phyloP scores from a whole-genome alignment of 129 eudicot species.

The Saposhnikovia divaricata region DNA sequence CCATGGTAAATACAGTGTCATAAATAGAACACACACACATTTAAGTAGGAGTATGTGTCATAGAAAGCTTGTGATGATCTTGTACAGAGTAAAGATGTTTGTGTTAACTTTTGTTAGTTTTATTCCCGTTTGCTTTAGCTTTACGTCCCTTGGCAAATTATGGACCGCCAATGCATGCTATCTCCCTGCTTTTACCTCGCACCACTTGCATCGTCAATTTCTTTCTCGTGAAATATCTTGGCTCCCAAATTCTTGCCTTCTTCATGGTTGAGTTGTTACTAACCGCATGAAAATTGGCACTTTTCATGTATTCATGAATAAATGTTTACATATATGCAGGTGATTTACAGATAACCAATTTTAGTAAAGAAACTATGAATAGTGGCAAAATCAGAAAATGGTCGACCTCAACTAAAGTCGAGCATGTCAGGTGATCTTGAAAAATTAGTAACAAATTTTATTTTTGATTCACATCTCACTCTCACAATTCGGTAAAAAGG shows the following conservation, averaged over 20 bases:
- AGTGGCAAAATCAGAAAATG: too few relatives aligned
- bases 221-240: background rate
- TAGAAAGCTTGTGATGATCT: constrained; percentile 3
- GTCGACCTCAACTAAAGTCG: too few relatives aligned
- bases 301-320: background rate
- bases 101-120: background rate
- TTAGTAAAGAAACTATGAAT: too few relatives aligned
- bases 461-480: too few relatives aligned
- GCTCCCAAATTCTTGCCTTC: background rate
- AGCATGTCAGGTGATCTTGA: too few relatives aligned
- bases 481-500: too few relatives aligned
- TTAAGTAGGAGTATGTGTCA: background rate
- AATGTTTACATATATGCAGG: background rate
- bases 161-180: background rate
- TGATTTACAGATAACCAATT: background rate
- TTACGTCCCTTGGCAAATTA: background rate
- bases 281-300: background rate
- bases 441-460: too few relatives aligned
- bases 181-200: background rate
- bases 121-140: background rate
- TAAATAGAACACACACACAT: background rate
- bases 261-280: background rate
- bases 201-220: background rate
- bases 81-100: background rate
- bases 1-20: background rate